Conservation (phyloP, 1,284 basidiomycete genomes). For the Rhodotorula sp. region DNA sequence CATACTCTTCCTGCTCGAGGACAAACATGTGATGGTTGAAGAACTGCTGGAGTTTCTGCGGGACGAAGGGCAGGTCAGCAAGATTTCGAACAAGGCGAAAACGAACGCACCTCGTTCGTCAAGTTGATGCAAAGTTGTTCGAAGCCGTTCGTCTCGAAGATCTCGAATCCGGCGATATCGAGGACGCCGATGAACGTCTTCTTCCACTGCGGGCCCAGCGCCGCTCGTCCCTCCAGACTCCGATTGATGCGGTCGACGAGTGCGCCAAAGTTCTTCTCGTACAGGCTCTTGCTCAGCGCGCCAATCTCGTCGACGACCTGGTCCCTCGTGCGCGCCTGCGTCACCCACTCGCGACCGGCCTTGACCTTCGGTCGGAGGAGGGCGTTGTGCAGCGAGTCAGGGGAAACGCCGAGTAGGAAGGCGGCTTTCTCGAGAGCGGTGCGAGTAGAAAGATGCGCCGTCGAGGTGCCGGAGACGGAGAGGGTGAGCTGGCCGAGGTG, state of each 20-base stretch:
- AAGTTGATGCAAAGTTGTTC: constrained; percentile 99
- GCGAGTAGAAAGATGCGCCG: constrained; percentile 67
- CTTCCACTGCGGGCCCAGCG: constrained; percentile 70
- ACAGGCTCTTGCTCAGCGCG: constrained; percentile 90
- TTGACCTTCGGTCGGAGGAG: constrained; percentile 84
- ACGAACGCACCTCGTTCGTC: constrained; percentile 71
- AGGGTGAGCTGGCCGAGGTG: constrained; percentile 86
- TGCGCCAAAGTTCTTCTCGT: constrained; percentile 93
- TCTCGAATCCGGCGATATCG: constrained; percentile 99
- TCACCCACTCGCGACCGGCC: constrained; percentile 96
- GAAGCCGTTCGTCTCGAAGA: constrained; percentile 67
- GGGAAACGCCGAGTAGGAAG: constrained; percentile 81
- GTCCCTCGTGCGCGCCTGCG: constrained; percentile 83
- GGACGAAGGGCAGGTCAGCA: neutral
- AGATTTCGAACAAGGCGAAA: neutral
- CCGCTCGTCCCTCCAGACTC: constrained; percentile 82
- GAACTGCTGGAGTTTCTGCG: constrained; percentile 81
- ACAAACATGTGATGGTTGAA: constrained; percentile 99
- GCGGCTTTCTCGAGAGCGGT: constrained; percentile 71
- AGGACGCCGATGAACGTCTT: constrained; percentile 97
- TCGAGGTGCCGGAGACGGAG: constrained; percentile 56
- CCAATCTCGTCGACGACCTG: constrained; percentile 93
- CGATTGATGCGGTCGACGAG: constrained; percentile 94
- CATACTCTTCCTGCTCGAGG: constrained; percentile 97
- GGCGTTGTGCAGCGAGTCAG: constrained; percentile 79